These are phyloP conservation scores for Cladorrhinum samala DNA, from an alignment of 495 filamentous ascomycete genomes.

Conservation along the genomic window DNA sequence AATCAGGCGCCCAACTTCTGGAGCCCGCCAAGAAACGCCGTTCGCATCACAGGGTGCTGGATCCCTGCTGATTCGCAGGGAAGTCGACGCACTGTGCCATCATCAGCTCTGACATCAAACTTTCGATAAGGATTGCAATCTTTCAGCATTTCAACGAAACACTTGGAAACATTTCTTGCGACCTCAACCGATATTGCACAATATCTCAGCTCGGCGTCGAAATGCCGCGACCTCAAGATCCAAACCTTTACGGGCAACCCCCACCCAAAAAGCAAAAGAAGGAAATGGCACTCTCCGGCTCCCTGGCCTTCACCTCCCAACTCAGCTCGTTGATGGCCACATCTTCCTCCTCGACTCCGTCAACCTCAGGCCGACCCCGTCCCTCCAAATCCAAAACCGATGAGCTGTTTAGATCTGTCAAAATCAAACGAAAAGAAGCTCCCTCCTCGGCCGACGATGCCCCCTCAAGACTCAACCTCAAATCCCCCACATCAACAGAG, in stretches of 20 bases:
- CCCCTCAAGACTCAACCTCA: slow-evolving; percentile 34
- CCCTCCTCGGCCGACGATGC: slow-evolving; percentile 8
- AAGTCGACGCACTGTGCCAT: too few species aligned
- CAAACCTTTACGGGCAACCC: slow-evolving; percentile 69
- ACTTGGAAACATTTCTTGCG: not conserved
- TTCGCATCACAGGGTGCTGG: slow-evolving; percentile 4
- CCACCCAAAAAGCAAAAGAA: slow-evolving; percentile 54
- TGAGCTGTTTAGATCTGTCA: slow-evolving; percentile 59
- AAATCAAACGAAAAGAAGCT: slow-evolving; percentile 59
- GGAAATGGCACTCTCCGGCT: slow-evolving; percentile 62
- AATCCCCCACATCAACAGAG: slow-evolving; percentile 36
- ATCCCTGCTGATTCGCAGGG: not conserved
- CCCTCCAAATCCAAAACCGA: slow-evolving; percentile 63
- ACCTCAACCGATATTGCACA: not conserved
- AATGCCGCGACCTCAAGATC: slow-evolving; percentile 48
- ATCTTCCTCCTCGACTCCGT: slow-evolving; percentile 27
- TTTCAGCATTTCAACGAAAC: not conserved
- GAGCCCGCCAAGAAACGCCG: not conserved
- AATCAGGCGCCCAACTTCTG: not conserved
- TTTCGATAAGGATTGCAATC: too few species aligned
- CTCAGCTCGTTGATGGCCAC: slow-evolving; percentile 66
- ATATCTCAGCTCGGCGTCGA: slow-evolving; percentile 1
- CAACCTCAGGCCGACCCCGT: slow-evolving; percentile 53
- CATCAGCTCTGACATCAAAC: too few species aligned
- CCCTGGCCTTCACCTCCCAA: slow-evolving; percentile 72